Conservation (phyloP, 2,329 filamentous ascomycete genomes). For the Neodidymelliopsis sp. region DNA sequence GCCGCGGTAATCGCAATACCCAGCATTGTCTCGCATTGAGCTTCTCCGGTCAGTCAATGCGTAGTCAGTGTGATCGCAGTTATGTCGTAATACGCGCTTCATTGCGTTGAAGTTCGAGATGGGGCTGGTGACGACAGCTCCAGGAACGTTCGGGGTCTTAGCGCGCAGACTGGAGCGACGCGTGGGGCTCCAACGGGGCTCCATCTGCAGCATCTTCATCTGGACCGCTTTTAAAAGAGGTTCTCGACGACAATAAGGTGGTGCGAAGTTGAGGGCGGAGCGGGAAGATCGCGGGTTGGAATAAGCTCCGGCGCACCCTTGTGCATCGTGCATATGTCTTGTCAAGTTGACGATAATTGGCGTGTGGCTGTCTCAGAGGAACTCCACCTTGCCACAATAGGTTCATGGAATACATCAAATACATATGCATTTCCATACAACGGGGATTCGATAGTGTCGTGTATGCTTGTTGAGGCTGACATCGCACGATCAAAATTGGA, state of each 20-base stretch:
- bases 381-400: constrained; percentile 2
- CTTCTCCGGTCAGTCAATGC: not conserved
- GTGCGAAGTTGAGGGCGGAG: constrained; percentile 2
- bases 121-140: constrained; percentile 14
- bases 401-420: constrained; percentile 5
- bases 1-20: constrained; percentile 4
- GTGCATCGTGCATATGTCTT: not conserved
- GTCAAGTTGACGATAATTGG: no score
- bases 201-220: constrained; percentile 13
- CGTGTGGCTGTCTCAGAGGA: no score
- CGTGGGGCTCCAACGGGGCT: constrained; percentile 14
- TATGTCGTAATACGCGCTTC: no score
- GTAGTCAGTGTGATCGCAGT: no score
- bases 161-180: constrained; percentile 6
- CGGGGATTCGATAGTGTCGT: not conserved
- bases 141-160: constrained; percentile 10
- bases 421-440: not conserved
- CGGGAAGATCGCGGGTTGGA: constrained; percentile 8
- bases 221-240: constrained; percentile 16
- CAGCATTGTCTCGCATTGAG: not conserved
- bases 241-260: constrained; percentile 3
- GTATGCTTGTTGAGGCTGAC: not conserved
- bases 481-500: not conserved
- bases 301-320: constrained; percentile 1
- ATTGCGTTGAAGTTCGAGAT: not conserved